Conservation (phyloP, 805 yeast genomes). For the Wickerhamiella cacticola region DNA sequence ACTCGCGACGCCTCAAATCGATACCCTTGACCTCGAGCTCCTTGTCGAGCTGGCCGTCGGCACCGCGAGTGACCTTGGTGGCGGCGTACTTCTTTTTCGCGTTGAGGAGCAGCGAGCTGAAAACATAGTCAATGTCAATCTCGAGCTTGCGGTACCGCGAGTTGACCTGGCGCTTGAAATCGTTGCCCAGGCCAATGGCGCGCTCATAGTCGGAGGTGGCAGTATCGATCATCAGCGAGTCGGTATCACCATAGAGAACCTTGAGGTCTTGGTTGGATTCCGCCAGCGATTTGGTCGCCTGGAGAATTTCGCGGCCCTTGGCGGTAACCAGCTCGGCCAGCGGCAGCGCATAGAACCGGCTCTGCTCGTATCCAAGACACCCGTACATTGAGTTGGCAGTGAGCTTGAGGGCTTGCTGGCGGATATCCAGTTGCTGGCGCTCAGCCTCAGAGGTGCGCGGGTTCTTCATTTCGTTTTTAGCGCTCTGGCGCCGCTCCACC, state of each 20-base stretch:
- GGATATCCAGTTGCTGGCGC: conserved; percentile 78
- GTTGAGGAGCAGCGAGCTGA: conserved; percentile 69
- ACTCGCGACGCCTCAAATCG: conserved; percentile 95
- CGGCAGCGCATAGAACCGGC: conserved; percentile 92
- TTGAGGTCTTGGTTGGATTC: conserved; percentile 62
- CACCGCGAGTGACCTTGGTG: conserved; percentile 45
- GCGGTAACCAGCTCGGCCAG: conserved; percentile 90
- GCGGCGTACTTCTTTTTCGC: conserved; percentile 99
- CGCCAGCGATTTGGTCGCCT: conserved; percentile 86
- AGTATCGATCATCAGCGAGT: conserved; percentile 96
- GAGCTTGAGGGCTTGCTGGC: conserved; percentile 88
- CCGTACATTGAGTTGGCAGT: conserved; percentile 99
- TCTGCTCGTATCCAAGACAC: conserved; percentile 82
- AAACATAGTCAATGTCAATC: conserved; percentile 90
- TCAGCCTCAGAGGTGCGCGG: conserved; percentile 49
- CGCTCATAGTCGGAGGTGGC: conserved; percentile 56
- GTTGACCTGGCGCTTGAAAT: conserved; percentile 74
- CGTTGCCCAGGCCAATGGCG: conserved; percentile 71
- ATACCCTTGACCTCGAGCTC: conserved; percentile 85
- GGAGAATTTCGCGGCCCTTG: conserved; percentile 89
- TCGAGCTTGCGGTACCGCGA: conserved; percentile 79
- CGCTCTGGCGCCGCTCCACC: conserved; percentile 86
- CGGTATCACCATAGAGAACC: conserved; percentile 97
- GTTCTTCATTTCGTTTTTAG: conserved; percentile 70
- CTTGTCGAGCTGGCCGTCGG: conserved; percentile 42